phyloP scores from a whole-genome alignment of 2,329 filamentous ascomycete species.

The Hirsutella rhossiliensis region DNA sequence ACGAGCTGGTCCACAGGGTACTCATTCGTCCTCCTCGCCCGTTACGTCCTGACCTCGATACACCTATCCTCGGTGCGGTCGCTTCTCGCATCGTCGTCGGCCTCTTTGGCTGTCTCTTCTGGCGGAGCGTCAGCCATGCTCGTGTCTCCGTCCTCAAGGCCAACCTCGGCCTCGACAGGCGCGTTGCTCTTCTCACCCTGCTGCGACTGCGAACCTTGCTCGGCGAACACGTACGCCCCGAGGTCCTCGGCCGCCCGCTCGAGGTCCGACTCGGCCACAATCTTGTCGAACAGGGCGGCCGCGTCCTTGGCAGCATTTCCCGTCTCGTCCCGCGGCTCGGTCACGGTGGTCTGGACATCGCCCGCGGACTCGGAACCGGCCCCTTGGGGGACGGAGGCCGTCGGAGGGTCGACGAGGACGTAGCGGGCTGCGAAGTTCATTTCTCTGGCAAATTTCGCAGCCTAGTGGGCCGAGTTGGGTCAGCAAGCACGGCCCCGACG shows the following conservation, averaged over 20 bases:
- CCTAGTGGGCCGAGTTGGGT: slow-evolving; percentile 21
- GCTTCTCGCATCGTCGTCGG: neutral
- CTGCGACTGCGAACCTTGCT: slow-evolving; percentile 2
- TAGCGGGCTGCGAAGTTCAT: slow-evolving; percentile 43
- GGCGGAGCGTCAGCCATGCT: slow-evolving; percentile 6
- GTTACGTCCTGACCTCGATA: slow-evolving; percentile 2
- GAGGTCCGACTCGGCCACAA: slow-evolving; percentile 14
- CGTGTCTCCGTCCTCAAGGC: slow-evolving; percentile 5
- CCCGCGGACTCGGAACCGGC: too few relatives aligned
- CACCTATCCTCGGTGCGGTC: neutral
- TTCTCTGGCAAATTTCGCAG: slow-evolving; percentile 44
- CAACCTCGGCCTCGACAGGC: neutral
- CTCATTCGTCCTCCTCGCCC: neutral
- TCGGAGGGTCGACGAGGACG: slow-evolving; percentile 36
- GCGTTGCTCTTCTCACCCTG: slow-evolving; percentile 5
- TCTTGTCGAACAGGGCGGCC: slow-evolving; percentile 12
- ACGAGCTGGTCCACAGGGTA: neutral
- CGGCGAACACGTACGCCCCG: slow-evolving; percentile 15
- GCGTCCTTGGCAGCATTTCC: slow-evolving; percentile 4
- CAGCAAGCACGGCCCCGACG: neutral
- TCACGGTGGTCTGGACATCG: too few relatives aligned
- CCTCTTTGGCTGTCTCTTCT: slow-evolving; percentile 1
- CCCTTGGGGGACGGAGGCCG: slow-evolving; percentile 11
- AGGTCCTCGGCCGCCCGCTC: slow-evolving; percentile 12
- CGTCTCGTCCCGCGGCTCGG: too few relatives aligned